Base-by-base conservation (phyloP, 345 rosid species). In the Salix exigua region DNA sequence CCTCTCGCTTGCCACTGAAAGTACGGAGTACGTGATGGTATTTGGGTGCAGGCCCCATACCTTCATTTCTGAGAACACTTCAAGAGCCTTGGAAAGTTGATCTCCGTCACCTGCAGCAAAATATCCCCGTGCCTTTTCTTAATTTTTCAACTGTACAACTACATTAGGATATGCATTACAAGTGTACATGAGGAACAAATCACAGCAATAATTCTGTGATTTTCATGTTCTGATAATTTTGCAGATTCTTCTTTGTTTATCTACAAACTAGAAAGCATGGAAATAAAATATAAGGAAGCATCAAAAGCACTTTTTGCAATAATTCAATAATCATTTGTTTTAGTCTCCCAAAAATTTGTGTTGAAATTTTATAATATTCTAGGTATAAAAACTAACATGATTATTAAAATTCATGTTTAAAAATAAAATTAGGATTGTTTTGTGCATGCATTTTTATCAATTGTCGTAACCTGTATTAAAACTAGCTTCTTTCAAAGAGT, bases 1-100 rank as follows among this genome's bases (percentile, higher is more conserved):
- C 99, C 83, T 91, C 77, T 95, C 96, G 82, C 97, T 87, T 77
- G 94, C 97, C 80, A 88, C 93, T 77, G 88, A 72, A 80, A 95
- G 96, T 78, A 90, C 81, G 4, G 97, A 91, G 86, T 95, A 95
- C 61, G 99, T 92, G 68, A 95, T 79, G 77, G 82, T 85, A 79
- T 92, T 90, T 79, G 96, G 94, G 70, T 76, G 58, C 82, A 95
- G 76, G 30, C 89, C 88, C 66, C 87, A 78, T 28, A 80, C 77
- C 82, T 87, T 88, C 87, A 95, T 92, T 79, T 95, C 97, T 55
- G 87, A 82, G n/a, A 95, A 85, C 80, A 87, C 81, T 79, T 91
- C 90, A 83, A 91, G 84, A 73, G 97, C 95, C 88, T 81, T 89
- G 25, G 88, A 87, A 31, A 95, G 90, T 75, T 92, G 97, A 85